Evolutionary conservation across 1,284 basidiomycete genomes (phyloP), one percentile per base, ranked within the genome.

Genomic region (Pyrrhoderma lamaoense): DNA sequence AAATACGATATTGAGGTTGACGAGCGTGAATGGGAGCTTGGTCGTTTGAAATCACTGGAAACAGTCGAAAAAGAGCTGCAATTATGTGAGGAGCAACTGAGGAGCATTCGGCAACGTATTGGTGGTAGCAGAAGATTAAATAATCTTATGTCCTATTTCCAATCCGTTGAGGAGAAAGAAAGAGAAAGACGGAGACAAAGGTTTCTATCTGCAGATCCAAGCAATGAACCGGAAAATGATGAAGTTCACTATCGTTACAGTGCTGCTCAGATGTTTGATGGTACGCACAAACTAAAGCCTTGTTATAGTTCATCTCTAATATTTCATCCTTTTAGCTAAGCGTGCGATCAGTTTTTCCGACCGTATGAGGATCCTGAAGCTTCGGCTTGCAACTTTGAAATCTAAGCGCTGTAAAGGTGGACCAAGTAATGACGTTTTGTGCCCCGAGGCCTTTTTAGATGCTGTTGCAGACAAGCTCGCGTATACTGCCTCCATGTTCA

Each of bases 391-490:
- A 45, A 85, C 92, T 0, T 76, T 99, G 56, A 89, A 85, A 63
- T 90, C 90, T 0, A 88, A 85, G 62, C 83, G 93, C 40, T 99
- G 96, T 68, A 82, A 83, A 53, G 70, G 75, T 0, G 94, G 95
- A 0, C 92, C 93, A 1, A 83, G 90, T 43, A 89, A 80, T 57
- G 87, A 94, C 51, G 76, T 85, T 2, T 80, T 98, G 63, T 99
- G 96, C 66, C 96, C 96, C 0, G 96, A 99, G 66, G 88, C 90
- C 0, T 99, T 99, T 77, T 75, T 99, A 55, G 87, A 93, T 60
- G 92, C 96, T 25, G 93, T 99, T 8, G 92, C 95, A 2, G 93
- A 98, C 67, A 98, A 99, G 69, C 76, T 99, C 34, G 93, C 95
- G 0, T 89, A 94, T 64, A 98, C 94, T 0, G 89, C 92, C 0